Evolutionary conservation across 1,139 yeast genomes (phyloP).

Genomic region (Yamadazyma diddensiae): DNA sequence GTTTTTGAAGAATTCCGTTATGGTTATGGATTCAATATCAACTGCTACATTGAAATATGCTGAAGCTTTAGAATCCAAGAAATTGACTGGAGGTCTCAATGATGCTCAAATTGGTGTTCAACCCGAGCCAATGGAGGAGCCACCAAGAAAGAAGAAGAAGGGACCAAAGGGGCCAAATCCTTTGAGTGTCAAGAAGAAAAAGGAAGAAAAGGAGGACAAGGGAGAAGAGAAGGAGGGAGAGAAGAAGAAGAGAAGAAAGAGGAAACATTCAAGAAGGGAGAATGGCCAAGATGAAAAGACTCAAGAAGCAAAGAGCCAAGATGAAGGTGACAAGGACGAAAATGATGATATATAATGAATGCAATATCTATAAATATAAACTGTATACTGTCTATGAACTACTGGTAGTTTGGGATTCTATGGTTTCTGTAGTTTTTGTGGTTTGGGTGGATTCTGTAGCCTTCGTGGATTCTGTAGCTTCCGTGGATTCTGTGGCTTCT

Average conservation of each 20-base stretch:
- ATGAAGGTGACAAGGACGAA: conserved; percentile 3
- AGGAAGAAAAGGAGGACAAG: conserved; percentile 19
- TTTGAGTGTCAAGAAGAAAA: conserved; percentile 72
- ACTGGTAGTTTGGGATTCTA: too few relatives aligned
- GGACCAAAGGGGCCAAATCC: conserved; percentile 85
- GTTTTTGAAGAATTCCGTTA: conserved; percentile 84
- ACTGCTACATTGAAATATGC: conserved; percentile 62
- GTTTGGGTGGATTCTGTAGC: too few relatives aligned
- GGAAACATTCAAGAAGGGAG: conserved; percentile 10
- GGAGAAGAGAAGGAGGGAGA: conserved; percentile 14
- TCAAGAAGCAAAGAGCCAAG: conserved; percentile 1
- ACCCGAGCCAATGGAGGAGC: conserved; percentile 18
- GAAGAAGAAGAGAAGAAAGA: conserved; percentile 31
- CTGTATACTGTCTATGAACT: too few relatives aligned
- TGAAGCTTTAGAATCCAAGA: conserved; percentile 54
- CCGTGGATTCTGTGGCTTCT: too few relatives aligned
- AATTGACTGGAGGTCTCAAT: conserved; percentile 76
- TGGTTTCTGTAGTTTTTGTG: too few relatives aligned
- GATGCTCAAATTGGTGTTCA: conserved; percentile 42
- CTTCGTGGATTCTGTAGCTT: too few relatives aligned
- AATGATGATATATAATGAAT: too few relatives aligned
- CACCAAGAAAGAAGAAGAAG: conserved; percentile 51
- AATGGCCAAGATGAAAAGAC: conserved; percentile 8
- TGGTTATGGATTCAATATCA: conserved; percentile 94
- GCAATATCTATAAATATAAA: too few relatives aligned